Percentiles rank a stretch among this genome's conserved stretches.
Conservation (phyloP, 2,329 filamentous ascomycete species). For the Anisogramma anomala region DNA sequence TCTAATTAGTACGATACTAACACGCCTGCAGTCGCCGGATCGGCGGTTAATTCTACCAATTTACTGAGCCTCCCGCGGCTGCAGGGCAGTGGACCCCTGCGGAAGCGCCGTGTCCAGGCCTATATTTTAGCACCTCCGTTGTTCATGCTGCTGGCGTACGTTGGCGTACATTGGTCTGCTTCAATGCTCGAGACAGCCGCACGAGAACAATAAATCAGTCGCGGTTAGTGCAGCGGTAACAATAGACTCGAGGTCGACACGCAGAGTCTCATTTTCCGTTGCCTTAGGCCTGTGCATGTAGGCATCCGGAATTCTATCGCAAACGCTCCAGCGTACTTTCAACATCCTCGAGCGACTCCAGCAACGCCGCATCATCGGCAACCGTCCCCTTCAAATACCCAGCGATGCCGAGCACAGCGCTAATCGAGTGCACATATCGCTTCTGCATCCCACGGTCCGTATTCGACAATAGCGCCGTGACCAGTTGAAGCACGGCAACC, state of each 20-base stretch:
- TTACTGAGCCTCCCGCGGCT: neutral
- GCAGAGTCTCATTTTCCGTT: neutral
- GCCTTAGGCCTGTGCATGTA: too few relatives aligned
- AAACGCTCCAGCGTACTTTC: slow-evolving; percentile 18
- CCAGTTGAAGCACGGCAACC: slow-evolving; percentile 44
- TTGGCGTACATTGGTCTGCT: too few relatives aligned
- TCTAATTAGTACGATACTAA: too few relatives aligned
- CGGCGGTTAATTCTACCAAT: too few relatives aligned
- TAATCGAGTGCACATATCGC: slow-evolving; percentile 40
- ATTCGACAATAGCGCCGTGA: slow-evolving; percentile 37
- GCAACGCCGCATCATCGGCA: slow-evolving; percentile 21
- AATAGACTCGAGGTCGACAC: too few relatives aligned
- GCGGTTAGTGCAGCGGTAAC: too few relatives aligned
- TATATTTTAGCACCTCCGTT: too few relatives aligned
- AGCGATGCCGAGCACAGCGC: slow-evolving; percentile 38
- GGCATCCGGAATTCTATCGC: too few relatives aligned
- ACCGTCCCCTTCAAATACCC: slow-evolving; percentile 27
- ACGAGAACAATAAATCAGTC: too few relatives aligned
- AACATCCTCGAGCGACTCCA: slow-evolving; percentile 35
- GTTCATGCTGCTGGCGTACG: too few relatives aligned
- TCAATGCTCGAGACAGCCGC: too few relatives aligned
- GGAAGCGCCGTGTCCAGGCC: too few relatives aligned
- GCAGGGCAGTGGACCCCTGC: neutral
- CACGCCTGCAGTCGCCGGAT: neutral
- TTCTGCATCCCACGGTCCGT: slow-evolving; percentile 35